Percentiles rank a stretch among this genome's conserved stretches.
Conservation (phyloP, 208 protist genomes). For the Strigomonas oncopelti region DNA sequence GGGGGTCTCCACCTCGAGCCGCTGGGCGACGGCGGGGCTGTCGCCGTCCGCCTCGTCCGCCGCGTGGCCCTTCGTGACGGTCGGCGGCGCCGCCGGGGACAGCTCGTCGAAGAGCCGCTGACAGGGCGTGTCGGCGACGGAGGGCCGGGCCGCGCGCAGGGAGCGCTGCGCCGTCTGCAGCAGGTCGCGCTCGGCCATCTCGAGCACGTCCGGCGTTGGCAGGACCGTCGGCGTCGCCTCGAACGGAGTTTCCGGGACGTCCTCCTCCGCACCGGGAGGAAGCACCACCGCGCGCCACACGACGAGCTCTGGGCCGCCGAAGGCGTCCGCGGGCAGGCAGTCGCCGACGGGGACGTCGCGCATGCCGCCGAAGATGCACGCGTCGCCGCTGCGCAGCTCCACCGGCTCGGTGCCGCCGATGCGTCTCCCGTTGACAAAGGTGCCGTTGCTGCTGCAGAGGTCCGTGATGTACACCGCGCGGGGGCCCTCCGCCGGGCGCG, state of each 20-base stretch:
- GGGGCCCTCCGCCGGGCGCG: not conserved
- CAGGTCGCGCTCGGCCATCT: conserved; percentile 37
- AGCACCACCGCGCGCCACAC: conserved; percentile 64
- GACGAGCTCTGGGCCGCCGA: conserved; percentile 64
- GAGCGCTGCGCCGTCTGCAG: conserved; percentile 40
- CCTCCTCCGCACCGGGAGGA: not conserved
- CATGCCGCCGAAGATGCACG: conserved; percentile 82
- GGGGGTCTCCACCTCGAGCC: not conserved
- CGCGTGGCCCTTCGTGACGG: not conserved
- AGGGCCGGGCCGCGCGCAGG: conserved; percentile 4
- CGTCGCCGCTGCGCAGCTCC: conserved; percentile 56
- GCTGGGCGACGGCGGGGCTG: not conserved
- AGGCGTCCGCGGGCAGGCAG: conserved; percentile 43
- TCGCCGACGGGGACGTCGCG: conserved; percentile 62
- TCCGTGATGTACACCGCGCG: conserved; percentile 55
- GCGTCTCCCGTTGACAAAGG: conserved; percentile 78
- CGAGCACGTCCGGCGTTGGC: conserved; percentile 38
- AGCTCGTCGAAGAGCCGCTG: conserved; percentile 5
- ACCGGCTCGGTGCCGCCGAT: conserved; percentile 38
- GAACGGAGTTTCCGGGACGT: conserved; percentile 12
- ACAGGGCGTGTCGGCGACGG: not conserved
- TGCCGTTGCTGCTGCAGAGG: conserved; percentile 84
- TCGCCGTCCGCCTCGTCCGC: not conserved
- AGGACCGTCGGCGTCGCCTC: conserved; percentile 55
- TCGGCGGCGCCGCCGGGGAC: conserved; percentile 4